Conservation (phyloP, 768 basidiomycete species). For the Leccinum fibrillosum region DNA sequence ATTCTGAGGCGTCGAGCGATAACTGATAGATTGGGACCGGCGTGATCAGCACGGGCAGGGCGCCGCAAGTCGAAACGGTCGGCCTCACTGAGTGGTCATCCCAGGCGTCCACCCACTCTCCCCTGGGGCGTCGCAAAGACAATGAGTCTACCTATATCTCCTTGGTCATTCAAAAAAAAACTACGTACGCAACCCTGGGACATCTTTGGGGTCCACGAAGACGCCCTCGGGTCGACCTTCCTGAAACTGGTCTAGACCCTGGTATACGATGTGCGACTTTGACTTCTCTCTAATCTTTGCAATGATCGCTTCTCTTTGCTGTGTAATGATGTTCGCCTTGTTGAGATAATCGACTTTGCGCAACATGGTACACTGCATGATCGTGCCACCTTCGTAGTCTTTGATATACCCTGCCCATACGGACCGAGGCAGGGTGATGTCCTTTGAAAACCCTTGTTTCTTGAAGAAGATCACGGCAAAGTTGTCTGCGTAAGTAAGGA, state of each 20-base stretch:
- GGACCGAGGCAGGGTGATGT: slow-evolving; percentile 86
- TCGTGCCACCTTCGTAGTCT: slow-evolving; percentile 98
- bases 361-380: slow-evolving; percentile 99
- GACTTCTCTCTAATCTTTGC: slow-evolving; percentile 85
- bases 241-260: slow-evolving; percentile 75
- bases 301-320: slow-evolving; percentile 88
- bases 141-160: neutral
- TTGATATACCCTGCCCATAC: slow-evolving; percentile 99
- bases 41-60: slow-evolving; percentile 3
- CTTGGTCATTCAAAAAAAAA: slow-evolving; percentile 2
- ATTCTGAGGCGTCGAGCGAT: slow-evolving; percentile 46
- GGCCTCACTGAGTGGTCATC: slow-evolving; percentile 67
- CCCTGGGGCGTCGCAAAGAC: slow-evolving; percentile 39
- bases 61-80: neutral
- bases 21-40: slow-evolving; percentile 12
- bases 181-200: slow-evolving; percentile 80
- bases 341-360: slow-evolving; percentile 86
- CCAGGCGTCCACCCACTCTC: slow-evolving; percentile 92
- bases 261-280: slow-evolving; percentile 80
- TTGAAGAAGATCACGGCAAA: slow-evolving; percentile 99
- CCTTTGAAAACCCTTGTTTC: slow-evolving; percentile 98
- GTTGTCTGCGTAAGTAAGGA: slow-evolving; percentile 98
- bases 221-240: slow-evolving; percentile 50
- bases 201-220: slow-evolving; percentile 65
- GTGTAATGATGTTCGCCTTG: slow-evolving; percentile 67